A percentile compares a stretch with the other conserved stretches of the same genome.
phyloP scores from a whole-genome alignment of 225 moss, liverwort and hornwort species.

The Antitrichia curtipendula region DNA sequence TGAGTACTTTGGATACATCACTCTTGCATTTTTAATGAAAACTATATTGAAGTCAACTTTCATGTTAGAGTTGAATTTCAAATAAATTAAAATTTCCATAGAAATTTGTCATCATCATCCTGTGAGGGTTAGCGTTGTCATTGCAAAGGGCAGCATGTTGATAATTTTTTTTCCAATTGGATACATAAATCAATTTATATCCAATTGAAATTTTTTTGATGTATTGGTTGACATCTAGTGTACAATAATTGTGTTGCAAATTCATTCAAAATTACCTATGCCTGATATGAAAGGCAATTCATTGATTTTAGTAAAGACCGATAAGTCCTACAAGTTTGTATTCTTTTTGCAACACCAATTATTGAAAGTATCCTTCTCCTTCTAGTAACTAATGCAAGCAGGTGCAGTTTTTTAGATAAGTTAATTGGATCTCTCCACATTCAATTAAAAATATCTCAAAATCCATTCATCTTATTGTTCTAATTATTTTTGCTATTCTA shows the following conservation, averaged over 20 bases:
- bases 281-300: background rate
- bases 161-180: background rate
- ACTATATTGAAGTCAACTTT: background rate
- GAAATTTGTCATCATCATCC: background rate
- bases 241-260: background rate
- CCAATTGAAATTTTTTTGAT: background rate
- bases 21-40: background rate
- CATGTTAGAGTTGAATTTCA: background rate
- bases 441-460: background rate
- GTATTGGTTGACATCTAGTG: background rate
- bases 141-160: fast-evolving
- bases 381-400: background rate
- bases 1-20: fast-evolving
- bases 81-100: background rate
- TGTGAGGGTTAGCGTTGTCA: fast-evolving
- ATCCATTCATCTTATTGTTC: background rate
- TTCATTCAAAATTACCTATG: background rate
- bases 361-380: fast-evolving
- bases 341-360: background rate
- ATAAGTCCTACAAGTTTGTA: background rate
- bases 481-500: background rate
- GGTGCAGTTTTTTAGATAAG: background rate
- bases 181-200: background rate
- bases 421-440: background rate
- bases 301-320: background rate